phyloP scores from a whole-genome alignment of 345 rosid genomes.

The Linum tenue region DNA sequence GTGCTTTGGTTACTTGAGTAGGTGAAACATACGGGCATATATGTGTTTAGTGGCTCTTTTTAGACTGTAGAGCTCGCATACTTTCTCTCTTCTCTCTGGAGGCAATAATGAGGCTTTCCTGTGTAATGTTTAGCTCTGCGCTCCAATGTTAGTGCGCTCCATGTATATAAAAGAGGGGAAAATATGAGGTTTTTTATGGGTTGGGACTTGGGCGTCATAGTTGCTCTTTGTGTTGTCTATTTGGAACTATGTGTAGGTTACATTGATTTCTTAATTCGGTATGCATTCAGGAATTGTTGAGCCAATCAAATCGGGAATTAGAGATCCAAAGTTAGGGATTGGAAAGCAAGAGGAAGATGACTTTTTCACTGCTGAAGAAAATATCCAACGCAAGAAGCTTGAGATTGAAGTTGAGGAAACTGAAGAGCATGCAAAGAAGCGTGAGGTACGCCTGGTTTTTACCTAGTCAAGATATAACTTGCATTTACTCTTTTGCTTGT shows the following conservation, averaged over 20 bases:
- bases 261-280: background rate
- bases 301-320: slow-evolving; percentile 89
- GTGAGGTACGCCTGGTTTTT: slow-evolving; percentile 70
- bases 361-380: slow-evolving; percentile 88
- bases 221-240: background rate
- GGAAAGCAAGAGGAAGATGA: slow-evolving; percentile 99
- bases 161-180: too few species aligned
- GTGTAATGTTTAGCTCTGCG: background rate
- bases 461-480: slow-evolving; percentile 20
- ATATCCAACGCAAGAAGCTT: slow-evolving; percentile 82
- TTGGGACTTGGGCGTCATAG: too few species aligned
- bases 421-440: slow-evolving; percentile 75
- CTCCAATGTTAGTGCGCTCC: too few species aligned
- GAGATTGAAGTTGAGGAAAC: slow-evolving; percentile 87
- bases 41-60: too few species aligned
- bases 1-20: too few species aligned
- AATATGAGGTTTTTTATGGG: too few species aligned
- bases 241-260: background rate
- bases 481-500: slow-evolving; percentile 58
- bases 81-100: background rate
- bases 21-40: too few species aligned
- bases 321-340: slow-evolving; percentile 83
- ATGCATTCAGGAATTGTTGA: slow-evolving; percentile 56
- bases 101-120: background rate
- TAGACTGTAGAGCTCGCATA: background rate